These are phyloP conservation scores for Aspergillus hortae DNA, from an alignment of 2,329 filamentous ascomycete species.

Conservation along the genomic window DNA sequence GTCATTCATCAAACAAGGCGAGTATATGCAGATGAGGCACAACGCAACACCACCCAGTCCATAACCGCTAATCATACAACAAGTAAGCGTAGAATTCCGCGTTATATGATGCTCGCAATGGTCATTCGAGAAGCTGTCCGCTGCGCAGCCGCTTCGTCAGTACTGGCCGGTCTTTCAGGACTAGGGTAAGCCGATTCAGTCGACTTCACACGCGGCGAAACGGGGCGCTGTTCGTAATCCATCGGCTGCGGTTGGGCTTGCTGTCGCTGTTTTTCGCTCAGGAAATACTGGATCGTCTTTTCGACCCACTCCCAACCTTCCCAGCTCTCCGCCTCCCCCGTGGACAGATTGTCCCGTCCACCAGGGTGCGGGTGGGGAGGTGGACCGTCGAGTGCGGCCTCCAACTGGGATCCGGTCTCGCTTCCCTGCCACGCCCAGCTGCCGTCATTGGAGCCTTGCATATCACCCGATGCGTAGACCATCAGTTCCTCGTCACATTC, in stretches of 20 bases:
- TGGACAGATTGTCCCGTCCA: conserved; percentile 34
- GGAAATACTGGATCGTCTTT: conserved; percentile 55
- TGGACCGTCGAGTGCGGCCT: conserved; percentile 16
- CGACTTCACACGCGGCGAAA: conserved; percentile 27
- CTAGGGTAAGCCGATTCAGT: conserved; percentile 17
- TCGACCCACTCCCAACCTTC: conserved; percentile 77
- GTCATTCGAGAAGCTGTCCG: conserved; percentile 40
- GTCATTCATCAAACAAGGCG: neutral
- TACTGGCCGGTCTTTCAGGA: conserved; percentile 17
- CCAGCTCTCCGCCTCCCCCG: conserved; percentile 65
- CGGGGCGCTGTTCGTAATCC: conserved; percentile 26
- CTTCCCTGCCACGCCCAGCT: conserved; percentile 78
- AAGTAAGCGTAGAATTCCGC: neutral
- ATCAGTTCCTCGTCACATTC: conserved; percentile 81
- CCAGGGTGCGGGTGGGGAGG: conserved; percentile 12
- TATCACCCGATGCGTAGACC: conserved; percentile 78
- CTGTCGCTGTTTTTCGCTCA: conserved; percentile 43
- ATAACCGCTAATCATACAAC: too few relatives aligned
- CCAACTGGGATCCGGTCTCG: conserved; percentile 46
- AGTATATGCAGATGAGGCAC: too few relatives aligned
- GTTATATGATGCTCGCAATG: conserved; percentile 45
- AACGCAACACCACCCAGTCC: too few relatives aligned
- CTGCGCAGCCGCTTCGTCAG: conserved; percentile 23
- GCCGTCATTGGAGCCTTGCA: conserved; percentile 73
- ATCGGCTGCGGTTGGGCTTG: conserved; percentile 14